Evolutionary conservation across 192 early-diverging fungal genomes (phyloP), one percentile per base, ranked within the genome.

Genomic region (Jimgerdemannia flammicorona): DNA sequence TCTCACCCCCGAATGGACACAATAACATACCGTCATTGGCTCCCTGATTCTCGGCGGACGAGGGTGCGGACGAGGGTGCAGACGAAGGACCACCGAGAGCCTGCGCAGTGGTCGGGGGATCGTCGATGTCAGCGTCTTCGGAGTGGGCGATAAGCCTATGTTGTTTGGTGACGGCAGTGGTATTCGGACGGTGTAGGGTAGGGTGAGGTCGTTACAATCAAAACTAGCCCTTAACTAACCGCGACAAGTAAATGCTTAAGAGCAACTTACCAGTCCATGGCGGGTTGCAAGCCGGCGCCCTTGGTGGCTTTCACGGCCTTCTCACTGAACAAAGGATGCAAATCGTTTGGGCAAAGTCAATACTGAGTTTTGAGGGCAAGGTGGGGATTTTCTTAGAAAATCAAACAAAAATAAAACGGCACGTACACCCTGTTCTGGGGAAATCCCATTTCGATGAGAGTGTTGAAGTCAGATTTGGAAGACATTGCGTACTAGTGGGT

Each of bases 221-320:
- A n/a, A n/a, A n/a, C n/a, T n/a, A n/a, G n/a, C n/a, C 29, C 29
- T 29, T 29, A 29, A 29, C 29, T 29, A 29, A 29, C 29, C 29
- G 29, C 29, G 29, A 29, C 29, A 29, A 29, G 29, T 29, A 29
- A 0, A 29, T 29, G 29, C 4, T 64, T 14, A 72, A 43, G 40
- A 59, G 17, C 40, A 43, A 72, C 75, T 43, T 83, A 92, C 95
- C 95, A 96, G 74, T 96, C 93, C 91, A 96, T 91, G 1, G 93
- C 93, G 40, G 93, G 87, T 76, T 95, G 94, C 43, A 95, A 79
- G 43, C 95, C 94, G 41, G 90, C 86, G 77, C 88, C 88, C 66
- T 91, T 91, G 3, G 93, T 94, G 8, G 84, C 90, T 29, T 87
- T 90, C 74, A 91, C 72, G 3, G 94, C 94, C 66, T 82, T 81